phyloP scores from a whole-genome alignment of 495 filamentous ascomycete species.

The Glarea lozoyensis region DNA sequence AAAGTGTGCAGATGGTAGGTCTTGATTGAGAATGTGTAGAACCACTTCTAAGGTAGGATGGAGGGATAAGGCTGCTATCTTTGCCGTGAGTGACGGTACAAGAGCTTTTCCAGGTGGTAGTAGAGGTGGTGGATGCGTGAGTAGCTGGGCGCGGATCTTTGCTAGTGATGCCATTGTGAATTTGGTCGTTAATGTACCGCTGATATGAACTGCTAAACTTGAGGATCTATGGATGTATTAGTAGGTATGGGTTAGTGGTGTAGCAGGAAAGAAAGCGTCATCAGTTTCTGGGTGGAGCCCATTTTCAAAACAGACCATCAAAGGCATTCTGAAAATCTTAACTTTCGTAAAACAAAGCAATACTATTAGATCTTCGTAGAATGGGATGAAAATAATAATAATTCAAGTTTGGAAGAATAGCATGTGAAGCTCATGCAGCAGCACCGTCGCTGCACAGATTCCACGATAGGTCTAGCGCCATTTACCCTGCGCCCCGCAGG shows the following conservation, averaged over 20 bases:
- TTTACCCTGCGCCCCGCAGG: slow-evolving; percentile 5
- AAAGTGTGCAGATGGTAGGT: slow-evolving; percentile 34
- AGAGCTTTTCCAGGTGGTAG: neutral
- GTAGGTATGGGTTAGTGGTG: no score
- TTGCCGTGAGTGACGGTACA: slow-evolving; percentile 16
- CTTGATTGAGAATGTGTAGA: slow-evolving; percentile 34
- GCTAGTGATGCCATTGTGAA: neutral
- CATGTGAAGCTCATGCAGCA: no score
- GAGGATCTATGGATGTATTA: neutral
- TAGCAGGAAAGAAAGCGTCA: no score
- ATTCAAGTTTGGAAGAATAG: no score
- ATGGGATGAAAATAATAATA: no score
- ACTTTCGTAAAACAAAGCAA: no score
- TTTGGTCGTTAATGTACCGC: neutral
- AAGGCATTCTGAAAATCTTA: no score
- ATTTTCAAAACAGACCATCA: no score
- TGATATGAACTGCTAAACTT: neutral
- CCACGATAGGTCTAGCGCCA: slow-evolving; percentile 1
- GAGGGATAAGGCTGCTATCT: slow-evolving; percentile 26
- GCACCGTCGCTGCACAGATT: no score
- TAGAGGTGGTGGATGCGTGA: neutral
- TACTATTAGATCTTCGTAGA: no score
- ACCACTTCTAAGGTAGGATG: slow-evolving; percentile 35
- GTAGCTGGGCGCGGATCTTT: neutral
- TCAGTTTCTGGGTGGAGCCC: no score